Evolutionary conservation across 495 filamentous ascomycete genomes (phyloP), one percentile per base, ranked within the genome.

Genomic region (Viridothelium virens): DNA sequence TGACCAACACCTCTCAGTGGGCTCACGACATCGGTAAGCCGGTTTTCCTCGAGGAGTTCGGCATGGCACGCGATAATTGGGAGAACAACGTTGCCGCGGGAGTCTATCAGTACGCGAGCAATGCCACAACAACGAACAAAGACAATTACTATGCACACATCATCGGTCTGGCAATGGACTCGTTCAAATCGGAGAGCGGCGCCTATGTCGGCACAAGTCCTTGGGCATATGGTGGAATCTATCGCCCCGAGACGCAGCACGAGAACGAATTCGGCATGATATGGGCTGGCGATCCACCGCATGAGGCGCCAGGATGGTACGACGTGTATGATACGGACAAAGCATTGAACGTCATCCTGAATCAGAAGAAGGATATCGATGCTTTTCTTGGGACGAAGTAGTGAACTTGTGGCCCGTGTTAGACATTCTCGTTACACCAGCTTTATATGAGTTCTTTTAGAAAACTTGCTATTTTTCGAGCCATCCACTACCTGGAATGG

Each of bases 21-120:
- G 66, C 64, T 6, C n/a, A 2, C 56, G 71, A 73, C 3, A 67
- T 73, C 47, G 65, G 67, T n/a, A 73, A 73, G 61, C 71, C 71
- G 1, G 47, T 73, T 11, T 65, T 71, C 38, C 46, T 73, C 39
- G 71, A 73, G 62, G 71, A 73, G 41, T 73, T 73, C 56, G 71
- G 71, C 46, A 73, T 73, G 71, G 71, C 71, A 37, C 34, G 71
- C n/a, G 67, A 73, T 62, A 73, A 73, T 46, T 73, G 71, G 71
- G 46, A 69, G 67, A 71, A 73, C 61, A 38, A 48, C 31, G 62
- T 46, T 16, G 65, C 67, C 56, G 71, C 69, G 56, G 53, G 53
- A 33, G 53, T 36, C 53, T 73, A 73, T 63, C 64, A 65, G 33
- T 73, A 73, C 53, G 44, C 69, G 36, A 69, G 67, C 61, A 64